Evolutionary conservation across 2,329 filamentous ascomycete species (phyloP).

Genomic region (Pseudogymnoascus sp.): DNA sequence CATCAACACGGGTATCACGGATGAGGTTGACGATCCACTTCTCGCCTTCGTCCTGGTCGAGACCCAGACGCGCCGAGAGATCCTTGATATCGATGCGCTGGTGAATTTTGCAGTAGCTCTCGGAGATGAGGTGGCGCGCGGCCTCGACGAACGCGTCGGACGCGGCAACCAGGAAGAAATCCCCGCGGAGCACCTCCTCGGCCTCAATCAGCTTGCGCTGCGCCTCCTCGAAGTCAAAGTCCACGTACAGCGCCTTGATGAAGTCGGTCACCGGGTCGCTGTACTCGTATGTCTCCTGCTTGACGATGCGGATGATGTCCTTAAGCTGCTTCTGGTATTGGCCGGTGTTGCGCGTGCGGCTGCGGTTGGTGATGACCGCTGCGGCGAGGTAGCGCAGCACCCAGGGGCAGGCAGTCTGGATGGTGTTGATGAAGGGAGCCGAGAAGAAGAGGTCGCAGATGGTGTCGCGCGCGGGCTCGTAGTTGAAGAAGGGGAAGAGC

Average conservation of each 20-base stretch:
- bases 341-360: conserved; percentile 69
- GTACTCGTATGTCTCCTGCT: conserved; percentile 98
- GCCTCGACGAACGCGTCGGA: conserved; percentile 89
- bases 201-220: conserved; percentile 80
- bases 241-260: conserved; percentile 88
- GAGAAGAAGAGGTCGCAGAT: conserved; percentile 97
- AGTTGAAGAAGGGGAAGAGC: conserved; percentile 98
- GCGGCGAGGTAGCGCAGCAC: conserved; percentile 88
- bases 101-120: conserved; percentile 99
- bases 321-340: conserved; percentile 98
- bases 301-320: conserved; percentile 89
- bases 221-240: conserved; percentile 96
- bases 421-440: conserved; percentile 96
- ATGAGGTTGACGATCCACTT: conserved; percentile 99
- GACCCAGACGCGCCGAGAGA: conserved; percentile 80
- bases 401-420: conserved; percentile 97
- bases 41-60: conserved; percentile 92
- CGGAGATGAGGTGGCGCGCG: conserved; percentile 91
- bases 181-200: conserved; percentile 82
- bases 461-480: conserved; percentile 80
- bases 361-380: conserved; percentile 89
- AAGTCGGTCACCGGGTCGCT: conserved; percentile 93
- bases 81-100: conserved; percentile 98
- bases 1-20: conserved; percentile 91
- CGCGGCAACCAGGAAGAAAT: conserved; percentile 88